Conservation (phyloP, 1,284 basidiomycete genomes). For the Thelephora terrestris region DNA sequence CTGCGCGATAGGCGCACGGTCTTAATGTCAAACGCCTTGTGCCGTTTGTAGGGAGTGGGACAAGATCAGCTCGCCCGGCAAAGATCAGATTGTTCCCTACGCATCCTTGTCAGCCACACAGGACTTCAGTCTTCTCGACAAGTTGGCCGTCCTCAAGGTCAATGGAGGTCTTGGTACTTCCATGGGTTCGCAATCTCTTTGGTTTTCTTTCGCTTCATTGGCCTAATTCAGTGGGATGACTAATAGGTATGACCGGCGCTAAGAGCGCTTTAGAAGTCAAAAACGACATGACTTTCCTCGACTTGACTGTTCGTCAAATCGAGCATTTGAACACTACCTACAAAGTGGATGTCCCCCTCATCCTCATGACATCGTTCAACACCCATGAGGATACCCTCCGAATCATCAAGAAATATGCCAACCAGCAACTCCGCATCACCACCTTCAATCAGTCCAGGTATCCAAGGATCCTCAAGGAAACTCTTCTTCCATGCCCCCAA, state of each 20-base stretch:
- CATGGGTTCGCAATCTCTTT: slow-evolving; percentile 50
- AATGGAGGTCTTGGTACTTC: slow-evolving; percentile 95
- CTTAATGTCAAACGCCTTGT: background rate
- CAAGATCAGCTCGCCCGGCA: slow-evolving; percentile 85
- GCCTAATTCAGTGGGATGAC: background rate
- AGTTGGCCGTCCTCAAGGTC: slow-evolving; percentile 94
- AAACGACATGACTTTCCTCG: slow-evolving; percentile 97
- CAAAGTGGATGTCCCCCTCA: slow-evolving; percentile 82
- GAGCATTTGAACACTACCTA: slow-evolving; percentile 71
- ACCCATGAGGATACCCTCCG: slow-evolving; percentile 44
- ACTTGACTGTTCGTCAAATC: slow-evolving; percentile 91
- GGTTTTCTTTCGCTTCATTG: background rate
- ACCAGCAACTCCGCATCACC: slow-evolving; percentile 88
- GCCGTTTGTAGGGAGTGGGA: slow-evolving; percentile 73
- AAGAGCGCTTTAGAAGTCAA: slow-evolving; percentile 86
- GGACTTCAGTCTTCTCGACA: slow-evolving; percentile 66
- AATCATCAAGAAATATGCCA: slow-evolving; percentile 97
- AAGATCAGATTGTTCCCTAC: slow-evolving; percentile 85
- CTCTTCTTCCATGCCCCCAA: slow-evolving; percentile 77
- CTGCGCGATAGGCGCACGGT: background rate
- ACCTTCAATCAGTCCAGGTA: slow-evolving; percentile 96
- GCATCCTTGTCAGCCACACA: slow-evolving; percentile 50
- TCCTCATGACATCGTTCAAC: slow-evolving; percentile 99
- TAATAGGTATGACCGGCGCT: slow-evolving; percentile 31
- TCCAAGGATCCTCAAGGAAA: slow-evolving; percentile 90